Evolutionary conservation across 2,329 filamentous ascomycete genomes (phyloP).

Genomic region (Ophiostoma pallidulum): DNA sequence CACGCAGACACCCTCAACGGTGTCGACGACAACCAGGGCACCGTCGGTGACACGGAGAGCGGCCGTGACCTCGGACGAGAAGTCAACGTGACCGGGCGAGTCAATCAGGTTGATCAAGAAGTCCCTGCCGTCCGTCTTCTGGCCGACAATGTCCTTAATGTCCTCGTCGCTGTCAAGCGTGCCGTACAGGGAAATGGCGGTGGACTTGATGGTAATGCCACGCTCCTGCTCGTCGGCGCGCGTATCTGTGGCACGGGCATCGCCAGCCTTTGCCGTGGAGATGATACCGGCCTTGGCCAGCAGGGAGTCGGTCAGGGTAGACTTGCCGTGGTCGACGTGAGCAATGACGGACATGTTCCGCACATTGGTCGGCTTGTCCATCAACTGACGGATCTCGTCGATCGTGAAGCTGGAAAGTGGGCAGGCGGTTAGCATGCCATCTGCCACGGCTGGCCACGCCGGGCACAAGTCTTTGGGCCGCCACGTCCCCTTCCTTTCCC

Average conservation of each 20-base stretch:
- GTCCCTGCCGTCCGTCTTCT: slow-evolving; percentile 82
- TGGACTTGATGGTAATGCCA: slow-evolving; percentile 99
- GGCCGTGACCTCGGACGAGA: slow-evolving; percentile 98
- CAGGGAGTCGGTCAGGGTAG: slow-evolving; percentile 97
- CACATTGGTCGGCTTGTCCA: slow-evolving; percentile 65
- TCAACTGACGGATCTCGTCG: slow-evolving; percentile 74
- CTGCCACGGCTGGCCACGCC: too few species aligned
- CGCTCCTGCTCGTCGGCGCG: slow-evolving; percentile 97
- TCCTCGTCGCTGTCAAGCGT: slow-evolving; percentile 73
- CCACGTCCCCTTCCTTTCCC: not conserved
- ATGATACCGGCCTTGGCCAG: slow-evolving; percentile 99
- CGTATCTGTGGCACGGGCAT: slow-evolving; percentile 92
- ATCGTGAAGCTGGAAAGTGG: slow-evolving; percentile 94
- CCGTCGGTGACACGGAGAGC: slow-evolving; percentile 99
- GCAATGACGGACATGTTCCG: slow-evolving; percentile 75
- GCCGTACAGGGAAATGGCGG: slow-evolving; percentile 96
- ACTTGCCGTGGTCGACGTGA: slow-evolving; percentile 99
- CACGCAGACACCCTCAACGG: slow-evolving; percentile 98
- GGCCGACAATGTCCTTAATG: slow-evolving; percentile 84
- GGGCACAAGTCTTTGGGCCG: too few species aligned
- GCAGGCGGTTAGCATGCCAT: slow-evolving; percentile 37
- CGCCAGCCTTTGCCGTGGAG: slow-evolving; percentile 93
- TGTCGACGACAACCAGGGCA: slow-evolving; percentile 99
- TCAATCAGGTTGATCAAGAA: slow-evolving; percentile 99
- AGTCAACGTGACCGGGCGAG: slow-evolving; percentile 99